phyloP scores from a whole-genome alignment of 2,329 filamentous ascomycete genomes.

The Colletotrichum paranaense region DNA sequence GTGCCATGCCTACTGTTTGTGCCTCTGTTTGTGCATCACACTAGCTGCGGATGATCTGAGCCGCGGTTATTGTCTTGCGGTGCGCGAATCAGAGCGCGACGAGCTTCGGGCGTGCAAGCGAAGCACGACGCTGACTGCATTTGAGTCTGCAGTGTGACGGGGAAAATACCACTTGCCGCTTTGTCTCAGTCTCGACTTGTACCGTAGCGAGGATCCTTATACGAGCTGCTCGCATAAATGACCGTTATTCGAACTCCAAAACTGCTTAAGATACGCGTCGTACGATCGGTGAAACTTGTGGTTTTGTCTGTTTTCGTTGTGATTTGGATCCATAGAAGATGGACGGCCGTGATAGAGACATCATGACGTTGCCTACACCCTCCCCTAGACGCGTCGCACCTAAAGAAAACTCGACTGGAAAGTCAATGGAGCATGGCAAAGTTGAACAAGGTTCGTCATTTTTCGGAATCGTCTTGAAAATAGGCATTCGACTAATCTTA shows the following conservation, averaged over 20 bases:
- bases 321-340: too few species aligned
- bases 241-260: not conserved
- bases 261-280: not conserved
- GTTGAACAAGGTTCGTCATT: not conserved
- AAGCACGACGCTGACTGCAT: not conserved
- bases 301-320: too few species aligned
- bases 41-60: not conserved
- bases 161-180: not conserved
- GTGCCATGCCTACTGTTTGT: not conserved
- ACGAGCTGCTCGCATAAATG: not conserved
- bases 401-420: not conserved
- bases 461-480: not conserved
- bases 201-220: not conserved
- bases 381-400: not conserved
- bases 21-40: not conserved
- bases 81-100: not conserved
- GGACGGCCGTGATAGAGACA: not conserved
- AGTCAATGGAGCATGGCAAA: not conserved
- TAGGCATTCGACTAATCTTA: not conserved
- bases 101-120: not conserved
- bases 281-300: too few species aligned
- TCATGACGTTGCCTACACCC: not conserved
- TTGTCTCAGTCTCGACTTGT: not conserved
- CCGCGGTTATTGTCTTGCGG: not conserved
- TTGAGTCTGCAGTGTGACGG: not conserved